Evolutionary conservation across 2,329 filamentous ascomycete genomes (phyloP), one percentile per base, ranked within the genome.

Genomic region (Stagonosporopsis rhizophila): DNA sequence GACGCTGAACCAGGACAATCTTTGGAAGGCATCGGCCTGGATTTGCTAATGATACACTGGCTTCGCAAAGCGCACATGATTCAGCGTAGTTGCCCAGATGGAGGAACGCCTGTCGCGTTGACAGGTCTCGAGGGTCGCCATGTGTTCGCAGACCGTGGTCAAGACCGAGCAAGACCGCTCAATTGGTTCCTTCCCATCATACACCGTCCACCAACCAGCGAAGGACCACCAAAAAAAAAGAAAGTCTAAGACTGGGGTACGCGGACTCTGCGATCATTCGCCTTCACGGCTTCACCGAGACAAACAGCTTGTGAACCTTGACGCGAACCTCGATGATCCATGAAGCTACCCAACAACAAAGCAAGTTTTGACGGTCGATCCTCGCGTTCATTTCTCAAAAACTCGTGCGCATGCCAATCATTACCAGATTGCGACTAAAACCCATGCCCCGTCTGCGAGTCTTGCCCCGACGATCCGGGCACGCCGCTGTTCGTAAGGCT

Each of bases 401-500:
- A 34, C 4, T 37, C 20, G 6, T 40, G 28, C 42, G n/a, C 23
- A 25, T 38, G 37, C 42, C 42, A 40, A 56, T 46, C 49, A 48
- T 48, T 51, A 45, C 53, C 35, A 34, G 20, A 47, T 44, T 45
- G 22, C 52, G 38, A 34, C 45, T 52, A 42, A 54, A 49, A 45
- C 32, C 41, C 39, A 41, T 19, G 44, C 54, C n/a, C n/a, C 50
- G 47, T 47, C 52, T 40, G 35, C 25, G 12, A 35, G 15, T 40
- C 38, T 28, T 39, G 35, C 17, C 37, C 19, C 39, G 38, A 35
- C 39, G 25, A 44, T 49, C 30, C 58, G 54, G 58, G 42, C 50
- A 46, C 47, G 47, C 58, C 51, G 55, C 56, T 32, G 30, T n/a
- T 28, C 35, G 44, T 50, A 59, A 42, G 52, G 56, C 59, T 59